A percentile compares a stretch with the other conserved stretches of the same genome.
phyloP scores from a whole-genome alignment of 192 early-diverging fungal genomes.

The Podila verticillata region DNA sequence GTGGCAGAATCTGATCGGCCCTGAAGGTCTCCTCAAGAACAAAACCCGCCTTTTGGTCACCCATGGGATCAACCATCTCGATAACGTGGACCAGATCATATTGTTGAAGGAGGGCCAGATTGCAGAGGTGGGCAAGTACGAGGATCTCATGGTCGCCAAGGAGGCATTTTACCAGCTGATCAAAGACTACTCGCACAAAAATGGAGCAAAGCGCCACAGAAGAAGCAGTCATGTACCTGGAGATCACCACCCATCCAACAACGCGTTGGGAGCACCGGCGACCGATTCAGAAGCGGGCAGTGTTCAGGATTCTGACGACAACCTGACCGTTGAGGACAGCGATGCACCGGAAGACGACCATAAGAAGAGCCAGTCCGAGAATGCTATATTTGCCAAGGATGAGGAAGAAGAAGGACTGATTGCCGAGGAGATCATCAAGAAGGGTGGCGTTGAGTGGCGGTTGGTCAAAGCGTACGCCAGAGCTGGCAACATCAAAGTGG shows the following conservation, averaged over 20 bases:
- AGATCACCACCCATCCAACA: too few relatives aligned
- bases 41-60: constrained; percentile 86
- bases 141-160: constrained; percentile 66
- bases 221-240: constrained; percentile 8
- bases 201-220: constrained; percentile 14
- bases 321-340: constrained; percentile 33
- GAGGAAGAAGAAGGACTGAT: constrained; percentile 39
- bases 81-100: constrained; percentile 69
- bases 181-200: constrained; percentile 69
- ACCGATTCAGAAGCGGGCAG: neutral
- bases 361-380: neutral
- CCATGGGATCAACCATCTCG: constrained; percentile 79
- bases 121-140: constrained; percentile 69
- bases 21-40: constrained; percentile 76
- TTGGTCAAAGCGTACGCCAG: constrained; percentile 28
- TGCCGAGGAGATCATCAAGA: constrained; percentile 42
- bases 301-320: constrained; percentile 14
- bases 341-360: constrained; percentile 3
- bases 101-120: constrained; percentile 77
- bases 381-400: neutral
- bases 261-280: too few relatives aligned
- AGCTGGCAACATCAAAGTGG: constrained; percentile 3
- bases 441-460: constrained; percentile 30
- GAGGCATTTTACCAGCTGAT: constrained; percentile 71
- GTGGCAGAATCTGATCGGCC: constrained; percentile 87